Base-by-base conservation (phyloP, 495 filamentous ascomycete species). In the Neurospora cerealis region DNA sequence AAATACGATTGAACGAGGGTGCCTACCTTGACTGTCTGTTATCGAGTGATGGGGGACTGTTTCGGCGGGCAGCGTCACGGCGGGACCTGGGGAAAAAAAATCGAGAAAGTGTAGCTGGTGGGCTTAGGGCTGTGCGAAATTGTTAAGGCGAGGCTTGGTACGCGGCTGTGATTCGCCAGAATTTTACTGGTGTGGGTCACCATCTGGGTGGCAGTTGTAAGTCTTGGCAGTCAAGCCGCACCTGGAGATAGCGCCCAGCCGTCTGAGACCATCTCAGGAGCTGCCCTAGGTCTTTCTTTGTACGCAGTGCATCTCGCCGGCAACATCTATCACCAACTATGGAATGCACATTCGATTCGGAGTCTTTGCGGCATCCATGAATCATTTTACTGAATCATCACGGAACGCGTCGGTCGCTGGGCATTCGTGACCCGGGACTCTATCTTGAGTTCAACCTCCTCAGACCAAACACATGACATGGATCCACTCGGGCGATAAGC, bases 1-100 rank as follows among this genome's bases (percentile, higher is more conserved):
- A n/a, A 42, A 73, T 69, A 32, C 42, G 36, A 74, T 36, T 38
- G 69, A 69, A 71, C 73, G 46, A 42, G 39, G 38, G 46, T 44
- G 70, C 79, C 77, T 81, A 87, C 85, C 82, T 86, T 87, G 85
- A 82, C 83, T 80, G 80, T 76, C 74, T 82, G 79, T 78, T 82
- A 81, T 79, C 79, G 78, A 75, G 75, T 80, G 81, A 83, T 80
- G 83, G 83, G 81, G 76, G 79, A 74, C 72, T 78, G 75, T 80
- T 78, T 66, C 54, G 54, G 54, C 54, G 54, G 78, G 80, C 78
- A 81, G 77, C 81, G 77, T 81, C 82, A 74, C 73, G 76, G 60
- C 80, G 76, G 76, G 75, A 80, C 77, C 79, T 79, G 74, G 73
- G 54, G 77, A 74, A 79, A 83, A 83, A 84, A 84, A 81, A 77